Base-by-base conservation (phyloP, 257 asterid genomes). In the Gardenia jasminoides region DNA sequence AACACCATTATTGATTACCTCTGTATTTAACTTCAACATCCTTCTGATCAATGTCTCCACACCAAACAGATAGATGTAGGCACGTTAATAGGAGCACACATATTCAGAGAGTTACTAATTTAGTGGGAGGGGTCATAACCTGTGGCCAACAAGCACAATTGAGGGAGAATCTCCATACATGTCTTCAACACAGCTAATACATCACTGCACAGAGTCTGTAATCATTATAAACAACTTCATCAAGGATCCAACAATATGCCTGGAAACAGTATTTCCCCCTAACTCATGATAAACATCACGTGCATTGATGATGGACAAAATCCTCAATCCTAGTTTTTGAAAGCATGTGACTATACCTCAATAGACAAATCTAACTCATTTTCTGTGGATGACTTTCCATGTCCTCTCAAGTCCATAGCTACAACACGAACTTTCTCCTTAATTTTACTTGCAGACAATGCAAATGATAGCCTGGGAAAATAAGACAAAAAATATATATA, bases 401-500 rank as follows among this genome's bases (percentile, higher is more conserved):
- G 99, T 80, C 98, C 99, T 85, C 99, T 91, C 80, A 95, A 80
- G 88, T 95, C 99, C 96, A 95, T 77, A 72, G 98, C 97, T 66
- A 93, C 91, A 47, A 93, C 86, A 75, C 90, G 89, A 83, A 89
- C 91, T 76, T 89, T 91, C 84, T 89, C 96, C 87, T 95, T 95
- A 69, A 95, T 87, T 87, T 80, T 92, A 72, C 88, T 84, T 56
- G 97, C 97, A 67, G 94, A 84, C 50, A 93, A 80, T 78, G 99
- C 92, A 76, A 90, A 95, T 68, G 99, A 95, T 50, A 95, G 97
- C 91, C 98, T 95, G 91, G 59, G 87, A 31, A 65, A 83, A 78
- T 75, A 12, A 74, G 43, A 39, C 4, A 31, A 13, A 58, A 54
- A n/a, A 47, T 47, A 13, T 67, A 12, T 50, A 11, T 44, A 80